Base-by-base conservation (phyloP, 2,329 filamentous ascomycete species). In the Phoma sp. region DNA sequence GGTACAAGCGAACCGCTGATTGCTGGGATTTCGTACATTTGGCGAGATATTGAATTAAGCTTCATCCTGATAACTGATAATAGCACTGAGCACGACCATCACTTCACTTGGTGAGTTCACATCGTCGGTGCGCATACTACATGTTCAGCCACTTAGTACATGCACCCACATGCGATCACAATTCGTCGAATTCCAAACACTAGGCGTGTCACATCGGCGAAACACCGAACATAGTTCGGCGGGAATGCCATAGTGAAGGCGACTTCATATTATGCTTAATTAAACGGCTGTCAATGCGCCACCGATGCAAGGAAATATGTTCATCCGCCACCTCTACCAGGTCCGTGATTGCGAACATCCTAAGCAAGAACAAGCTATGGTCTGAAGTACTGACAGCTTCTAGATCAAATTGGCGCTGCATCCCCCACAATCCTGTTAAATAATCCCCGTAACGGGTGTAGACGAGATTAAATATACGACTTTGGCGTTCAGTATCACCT, bases 151-250 rank as follows among this genome's bases (percentile, higher is more conserved):
- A 17, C 32, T 21, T 17, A 17, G 17, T n/a, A 14, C 18, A 5
- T 32, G 43, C 25, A 32, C 43, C 26, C 18, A 5, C 14, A n/a
- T n/a, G 18, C 18, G 36, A 40, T 12, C 17, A 36, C 17, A 15
- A 20, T 38, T 14, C 9, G 5, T 1, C 2, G 4, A n/a, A 38
- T 5, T 6, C 23, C 39, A 54, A 48, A 49, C 51, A 17, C 28
- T 45, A 11, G 28, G 32, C 17, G 51, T 54, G 39, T 48, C 51
- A 49, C 18, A 34, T 49, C 51, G 51, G 45, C 39, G 21, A 45
- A 21, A 25, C 29, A 15, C 45, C 51, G 51, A 48, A 34, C 45
- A 17, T 21, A 15, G 18, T 45, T 54, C 45, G 51, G 51, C 25
- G 21, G 11, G 26, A 33, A 45, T 33, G 32, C 51, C 45, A 48